Base-by-base conservation (phyloP, 2,329 filamentous ascomycete species). In the Tolypocladium cylindrosporum region DNA sequence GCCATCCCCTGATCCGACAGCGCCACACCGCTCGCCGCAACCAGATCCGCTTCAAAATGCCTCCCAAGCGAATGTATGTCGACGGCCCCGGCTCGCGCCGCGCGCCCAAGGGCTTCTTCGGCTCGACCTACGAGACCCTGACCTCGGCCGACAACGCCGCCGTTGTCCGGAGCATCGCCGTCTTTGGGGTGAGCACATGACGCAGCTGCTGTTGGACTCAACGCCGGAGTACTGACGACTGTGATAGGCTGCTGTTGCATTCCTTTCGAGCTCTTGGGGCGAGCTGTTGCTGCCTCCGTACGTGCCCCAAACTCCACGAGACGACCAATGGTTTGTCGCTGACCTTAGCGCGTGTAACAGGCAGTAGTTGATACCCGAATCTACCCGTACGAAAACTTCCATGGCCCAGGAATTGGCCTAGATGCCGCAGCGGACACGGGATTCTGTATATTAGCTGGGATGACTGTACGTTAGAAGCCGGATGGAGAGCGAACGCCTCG, bases 141-240 rank as follows among this genome's bases (percentile, higher is more conserved):
- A 88, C 84, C 57, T 81, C 82, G 36, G 72, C 86, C 40, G 87
- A 90, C 68, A 89, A 90, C 72, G 79, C 84, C 54, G 81, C 84
- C 58, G 81, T 89, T 58, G 86, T 89, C 60, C 80, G 83, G 66
- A 88, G 86, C 68, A 74, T 89, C 64, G 77, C 82, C 62, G 71
- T 88, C 65, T 89, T 89, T 68, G 85, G 85, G 58, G 86, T 89
- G 79, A 69, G 85, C 77, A 50, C 34, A 36, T 27, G 21, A 24
- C 39, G 24, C 42, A 24, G 14, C 16, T 14, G 36, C 58, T 2
- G 45, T n/a, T 19, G 34, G 19, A 37, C n/a, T 9, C 16, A 8
- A 34, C 4, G 10, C 13, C 9, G 19, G 4, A 14, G 39, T 54
- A 42, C 59, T 63, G 52, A 65, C 55, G 21, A 42, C 45, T 45